A percentile compares a stretch with the other conserved stretches of the same genome.
These are phyloP conservation scores for Halophytophthora polymorphica DNA, from an alignment of 352 stramenopile species.

Conservation along the genomic window DNA sequence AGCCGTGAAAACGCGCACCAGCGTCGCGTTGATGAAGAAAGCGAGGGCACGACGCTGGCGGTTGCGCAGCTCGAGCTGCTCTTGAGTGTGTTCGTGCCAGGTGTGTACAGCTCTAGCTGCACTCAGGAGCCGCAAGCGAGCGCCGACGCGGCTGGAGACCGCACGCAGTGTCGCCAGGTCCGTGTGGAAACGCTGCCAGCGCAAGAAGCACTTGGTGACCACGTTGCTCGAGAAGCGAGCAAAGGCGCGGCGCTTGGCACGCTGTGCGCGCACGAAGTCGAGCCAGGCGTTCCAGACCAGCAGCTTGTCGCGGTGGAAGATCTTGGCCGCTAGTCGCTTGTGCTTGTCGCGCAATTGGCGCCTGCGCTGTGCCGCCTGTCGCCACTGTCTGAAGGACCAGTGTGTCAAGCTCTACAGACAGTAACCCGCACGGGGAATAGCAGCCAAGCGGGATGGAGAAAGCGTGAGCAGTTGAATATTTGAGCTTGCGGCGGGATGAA, in stretches of 20 bases:
- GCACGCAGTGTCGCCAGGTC: slow-evolving; percentile 32
- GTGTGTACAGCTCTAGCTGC: slow-evolving; percentile 43
- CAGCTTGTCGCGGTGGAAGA: slow-evolving; percentile 55
- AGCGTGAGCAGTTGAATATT: neutral
- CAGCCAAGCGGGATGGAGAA: slow-evolving; percentile 1
- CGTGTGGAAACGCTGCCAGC: slow-evolving; percentile 48
- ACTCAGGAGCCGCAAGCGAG: slow-evolving; percentile 41
- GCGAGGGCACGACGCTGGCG: slow-evolving; percentile 48
- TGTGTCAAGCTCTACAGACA: slow-evolving; percentile 45
- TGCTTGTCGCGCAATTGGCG: slow-evolving; percentile 46
- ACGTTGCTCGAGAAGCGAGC: slow-evolving; percentile 60
- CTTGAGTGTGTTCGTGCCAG: slow-evolving; percentile 65
- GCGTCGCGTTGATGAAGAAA: slow-evolving; percentile 58
- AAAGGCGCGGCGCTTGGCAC: slow-evolving; percentile 53
- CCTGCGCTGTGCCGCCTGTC: slow-evolving; percentile 32
- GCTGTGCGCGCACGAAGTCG: slow-evolving; percentile 49
- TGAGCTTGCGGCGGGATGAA: neutral
- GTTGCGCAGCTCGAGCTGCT: slow-evolving; percentile 47
- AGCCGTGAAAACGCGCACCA: slow-evolving; percentile 54
- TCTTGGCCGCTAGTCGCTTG: slow-evolving; percentile 36
- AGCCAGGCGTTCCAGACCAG: slow-evolving; percentile 58
- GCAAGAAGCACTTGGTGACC: slow-evolving; percentile 60
- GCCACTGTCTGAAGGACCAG: slow-evolving; percentile 74
- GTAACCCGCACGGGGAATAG: neutral
- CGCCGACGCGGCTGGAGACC: slow-evolving; percentile 41